A percentile compares a stretch with the other conserved stretches of the same genome.
Conservation (phyloP, 176 grass and related monocot genomes). For the Poa pratensis region DNA sequence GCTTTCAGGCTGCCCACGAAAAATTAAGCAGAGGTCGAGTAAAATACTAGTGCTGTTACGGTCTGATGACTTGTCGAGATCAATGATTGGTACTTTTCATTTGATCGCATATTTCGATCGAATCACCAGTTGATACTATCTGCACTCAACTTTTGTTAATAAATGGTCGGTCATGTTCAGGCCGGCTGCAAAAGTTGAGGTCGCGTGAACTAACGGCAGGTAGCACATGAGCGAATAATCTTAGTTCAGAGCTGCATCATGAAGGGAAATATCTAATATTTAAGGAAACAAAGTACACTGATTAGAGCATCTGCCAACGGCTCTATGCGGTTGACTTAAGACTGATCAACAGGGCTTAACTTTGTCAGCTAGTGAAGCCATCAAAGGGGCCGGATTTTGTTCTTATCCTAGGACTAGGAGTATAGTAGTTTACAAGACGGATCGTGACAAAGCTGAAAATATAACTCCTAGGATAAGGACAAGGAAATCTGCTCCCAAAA, state of each 20-base stretch:
- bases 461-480: background rate
- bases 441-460: background rate
- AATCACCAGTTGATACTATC: background rate
- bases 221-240: conserved; percentile 5
- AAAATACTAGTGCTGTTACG: background rate
- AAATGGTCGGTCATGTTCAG: conserved; percentile 30
- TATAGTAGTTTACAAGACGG: background rate
- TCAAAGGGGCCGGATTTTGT: background rate
- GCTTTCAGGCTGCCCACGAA: background rate
- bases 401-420: background rate
- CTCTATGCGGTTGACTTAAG: conserved; percentile 5
- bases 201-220: conserved; percentile 7
- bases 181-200: background rate
- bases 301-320: conserved; percentile 10
- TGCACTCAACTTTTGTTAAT: background rate
- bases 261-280: conserved; percentile 6
- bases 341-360: conserved; percentile 27
- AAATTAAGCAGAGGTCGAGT: background rate
- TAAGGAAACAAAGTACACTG: background rate
- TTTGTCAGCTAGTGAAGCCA: conserved; percentile 9
- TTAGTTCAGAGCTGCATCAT: background rate
- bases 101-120: background rate
- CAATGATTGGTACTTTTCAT: background rate
- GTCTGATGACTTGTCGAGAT: background rate
- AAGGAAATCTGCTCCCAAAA: background rate